Evolutionary conservation across 2,329 filamentous ascomycete species (phyloP).

Genomic region (Westerdykella aurantiaca): DNA sequence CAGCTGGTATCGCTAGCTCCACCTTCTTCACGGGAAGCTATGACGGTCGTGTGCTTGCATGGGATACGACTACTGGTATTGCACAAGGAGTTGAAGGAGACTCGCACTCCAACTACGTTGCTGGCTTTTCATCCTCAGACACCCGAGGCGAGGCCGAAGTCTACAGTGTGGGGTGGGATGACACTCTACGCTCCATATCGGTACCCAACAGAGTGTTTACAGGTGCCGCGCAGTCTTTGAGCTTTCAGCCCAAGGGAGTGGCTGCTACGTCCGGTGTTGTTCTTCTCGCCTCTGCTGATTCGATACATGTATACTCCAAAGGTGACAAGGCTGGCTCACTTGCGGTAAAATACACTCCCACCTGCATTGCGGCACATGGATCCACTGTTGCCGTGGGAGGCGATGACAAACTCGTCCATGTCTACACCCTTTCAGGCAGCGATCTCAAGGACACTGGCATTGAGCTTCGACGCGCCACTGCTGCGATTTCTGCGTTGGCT

Average conservation of each 20-base stretch:
- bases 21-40: constrained; percentile 87
- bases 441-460: constrained; percentile 49
- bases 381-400: constrained; percentile 69
- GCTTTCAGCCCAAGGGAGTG: constrained; percentile 75
- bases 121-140: constrained; percentile 55
- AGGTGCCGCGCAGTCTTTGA: constrained; percentile 60
- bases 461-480: constrained; percentile 62
- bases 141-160: constrained; percentile 44
- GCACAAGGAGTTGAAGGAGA: constrained; percentile 72
- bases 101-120: constrained; percentile 78
- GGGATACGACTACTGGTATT: constrained; percentile 67
- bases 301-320: constrained; percentile 56
- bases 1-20: constrained; percentile 57
- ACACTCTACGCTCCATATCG: constrained; percentile 76
- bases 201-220: constrained; percentile 68
- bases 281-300: constrained; percentile 49
- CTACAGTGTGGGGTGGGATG: constrained; percentile 93
- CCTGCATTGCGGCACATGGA: constrained; percentile 64
- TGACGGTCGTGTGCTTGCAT: constrained; percentile 78
- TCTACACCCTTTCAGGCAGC: constrained; percentile 61
- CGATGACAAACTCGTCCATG: constrained; percentile 65
- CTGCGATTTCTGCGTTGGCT: constrained; percentile 69
- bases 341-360: constrained; percentile 59
- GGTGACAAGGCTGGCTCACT: constrained; percentile 55
- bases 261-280: constrained; percentile 50